Evolutionary conservation across 176 grass and related monocot species (phyloP).

Genomic region (Eleusine indica): DNA sequence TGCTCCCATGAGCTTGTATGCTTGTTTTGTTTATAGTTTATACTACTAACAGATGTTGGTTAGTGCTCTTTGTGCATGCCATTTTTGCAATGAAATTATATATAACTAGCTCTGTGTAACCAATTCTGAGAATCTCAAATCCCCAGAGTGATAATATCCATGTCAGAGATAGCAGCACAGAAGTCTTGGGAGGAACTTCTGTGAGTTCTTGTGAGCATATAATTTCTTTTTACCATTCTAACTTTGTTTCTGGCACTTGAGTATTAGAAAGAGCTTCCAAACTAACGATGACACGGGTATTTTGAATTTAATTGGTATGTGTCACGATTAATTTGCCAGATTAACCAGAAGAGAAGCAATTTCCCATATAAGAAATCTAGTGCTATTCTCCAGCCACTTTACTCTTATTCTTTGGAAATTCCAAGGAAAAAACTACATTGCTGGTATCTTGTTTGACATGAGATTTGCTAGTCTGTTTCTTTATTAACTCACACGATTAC

Average conservation of each 20-base stretch:
- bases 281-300: neutral
- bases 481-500: neutral
- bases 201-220: too few species aligned
- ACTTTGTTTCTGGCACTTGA: neutral
- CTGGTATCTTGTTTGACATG: neutral
- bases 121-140: neutral
- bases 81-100: neutral
- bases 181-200: neutral
- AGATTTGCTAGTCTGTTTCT: slow-evolving; percentile 16
- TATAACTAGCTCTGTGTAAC: neutral
- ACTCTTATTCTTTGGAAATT: neutral
- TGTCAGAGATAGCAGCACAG: neutral
- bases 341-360: neutral
- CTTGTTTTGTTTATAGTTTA: neutral
- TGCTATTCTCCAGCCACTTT: neutral
- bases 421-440: neutral
- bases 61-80: neutral
- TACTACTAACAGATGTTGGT: neutral
- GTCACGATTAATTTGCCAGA: neutral
- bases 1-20: neutral
- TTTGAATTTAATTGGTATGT: neutral
- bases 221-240: too few species aligned
- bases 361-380: neutral
- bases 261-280: neutral
- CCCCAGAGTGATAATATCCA: neutral